These are phyloP conservation scores for Amaranthus cruentus DNA, from an alignment of 148 eudicot genomes.

Conservation along the genomic window DNA sequence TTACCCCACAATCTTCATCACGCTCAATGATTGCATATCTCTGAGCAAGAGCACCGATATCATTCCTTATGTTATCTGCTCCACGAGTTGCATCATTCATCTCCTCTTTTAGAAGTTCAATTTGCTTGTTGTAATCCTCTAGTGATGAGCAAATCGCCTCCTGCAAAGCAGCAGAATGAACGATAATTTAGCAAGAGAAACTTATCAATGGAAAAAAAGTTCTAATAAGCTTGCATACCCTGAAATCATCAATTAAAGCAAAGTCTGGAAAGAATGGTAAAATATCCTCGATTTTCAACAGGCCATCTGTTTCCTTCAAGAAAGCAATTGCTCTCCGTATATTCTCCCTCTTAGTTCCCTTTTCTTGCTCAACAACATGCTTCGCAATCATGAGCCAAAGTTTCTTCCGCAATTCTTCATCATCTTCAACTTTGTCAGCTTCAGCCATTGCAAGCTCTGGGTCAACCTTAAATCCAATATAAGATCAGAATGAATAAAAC, in stretches of 20 bases:
- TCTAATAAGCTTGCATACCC: constrained; percentile 37
- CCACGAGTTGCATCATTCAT: constrained; percentile 99
- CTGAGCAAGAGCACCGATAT: constrained; percentile 95
- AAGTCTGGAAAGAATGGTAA: constrained; percentile 97
- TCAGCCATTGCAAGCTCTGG: constrained; percentile 99
- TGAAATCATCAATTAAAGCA: constrained; percentile 91
- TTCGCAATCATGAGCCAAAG: constrained; percentile 99
- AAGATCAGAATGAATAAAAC: constrained; percentile 13
- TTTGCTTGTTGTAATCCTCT: constrained; percentile 96
- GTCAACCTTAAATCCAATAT: constrained; percentile 54
- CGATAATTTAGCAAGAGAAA: constrained; percentile 9
- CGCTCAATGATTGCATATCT: constrained; percentile 88
- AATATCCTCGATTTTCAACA: constrained; percentile 94
- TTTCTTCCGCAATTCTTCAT: constrained; percentile 91
- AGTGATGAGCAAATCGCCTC: constrained; percentile 96
- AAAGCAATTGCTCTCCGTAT: constrained; percentile 97
- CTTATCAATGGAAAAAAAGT: not conserved
- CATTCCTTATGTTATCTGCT: constrained; percentile 94
- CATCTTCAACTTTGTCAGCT: constrained; percentile 99
- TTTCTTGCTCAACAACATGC: constrained; percentile 87
- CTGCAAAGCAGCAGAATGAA: constrained; percentile 37
- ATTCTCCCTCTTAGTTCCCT: constrained; percentile 97
- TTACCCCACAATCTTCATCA: constrained; percentile 98
- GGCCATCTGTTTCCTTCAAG: constrained; percentile 94
- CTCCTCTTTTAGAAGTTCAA: constrained; percentile 86